Base-by-base conservation (phyloP, 2,329 filamentous ascomycete genomes). In the Venturia nashicola region DNA sequence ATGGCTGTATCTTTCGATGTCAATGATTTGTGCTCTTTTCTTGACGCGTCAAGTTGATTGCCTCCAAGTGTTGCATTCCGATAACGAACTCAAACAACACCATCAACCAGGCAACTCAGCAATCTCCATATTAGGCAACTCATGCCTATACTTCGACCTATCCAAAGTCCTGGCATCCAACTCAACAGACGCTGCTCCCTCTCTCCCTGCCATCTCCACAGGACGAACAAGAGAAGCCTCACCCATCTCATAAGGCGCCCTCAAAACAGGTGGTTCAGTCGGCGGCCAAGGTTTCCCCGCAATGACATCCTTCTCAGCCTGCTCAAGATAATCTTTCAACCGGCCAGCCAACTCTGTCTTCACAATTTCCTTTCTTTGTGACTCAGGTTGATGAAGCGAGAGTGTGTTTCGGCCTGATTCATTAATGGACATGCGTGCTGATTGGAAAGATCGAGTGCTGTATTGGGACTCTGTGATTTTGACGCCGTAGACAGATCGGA, bases 401-500 rank as follows among this genome's bases (percentile, higher is more conserved):
- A 61, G 3, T 4, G 20, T 20, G 12, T 40, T 23, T 16, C 16
- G 27, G 4, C 42, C 46, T 9, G n/a, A 48, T 18, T 55, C n/a
- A 6, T 14, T 36, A 18, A 32, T 6, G 1, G 42, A 48, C 27
- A 54, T 23, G 11, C 36, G 46, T 40, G 27, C 36, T n/a, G 63
- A 5, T 16, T 20, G 18, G 59, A 65, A 65, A 1, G 40, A 27
- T 18, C 63, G 59, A 12, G 63, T 65, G 20, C 34, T 42, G 51
- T 65, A 44, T 34, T 40, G 27, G 18, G 34, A 54, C 8, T 65
- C 63, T 18, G 43, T 55, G 18, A 65, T 12, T 32, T 62, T 61
- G 48, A 65, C 42, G 32, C 64, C 64, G 44, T 61, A 61, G 14
- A 55, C 48, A 34, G 36, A 46, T 14, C 64, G 61, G 11, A 65